phyloP scores from a whole-genome alignment of 331 rosid species.

The Malus hybrid region DNA sequence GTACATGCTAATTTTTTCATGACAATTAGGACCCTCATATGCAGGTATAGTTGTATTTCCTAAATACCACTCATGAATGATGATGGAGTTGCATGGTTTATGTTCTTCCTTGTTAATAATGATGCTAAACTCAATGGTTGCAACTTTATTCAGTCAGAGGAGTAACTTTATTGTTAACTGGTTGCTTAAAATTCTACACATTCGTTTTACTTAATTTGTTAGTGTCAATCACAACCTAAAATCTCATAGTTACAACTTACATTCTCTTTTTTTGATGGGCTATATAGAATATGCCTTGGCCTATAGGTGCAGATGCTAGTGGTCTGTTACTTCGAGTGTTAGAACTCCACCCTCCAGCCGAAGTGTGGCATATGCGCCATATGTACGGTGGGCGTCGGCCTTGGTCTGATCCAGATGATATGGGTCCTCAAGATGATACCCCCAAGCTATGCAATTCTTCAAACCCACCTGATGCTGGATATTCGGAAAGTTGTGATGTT shows the following conservation, averaged over 20 bases:
- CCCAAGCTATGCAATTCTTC: constrained; percentile 50
- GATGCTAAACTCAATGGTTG: not conserved
- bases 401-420: constrained; percentile 68
- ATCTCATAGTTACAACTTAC: no score
- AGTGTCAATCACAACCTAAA: not conserved
- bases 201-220: no score
- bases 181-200: no score
- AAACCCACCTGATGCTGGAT: constrained; percentile 51
- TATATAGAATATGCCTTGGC: constrained; percentile 50
- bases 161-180: no score
- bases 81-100: not conserved
- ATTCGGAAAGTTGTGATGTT: constrained; percentile 51
- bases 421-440: constrained; percentile 45
- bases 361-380: constrained; percentile 89
- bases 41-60: constrained; percentile 50
- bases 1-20: no score
- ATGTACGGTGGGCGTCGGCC: constrained; percentile 64
- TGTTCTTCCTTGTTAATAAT: no score
- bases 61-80: not conserved
- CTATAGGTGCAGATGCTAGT: constrained; percentile 94
- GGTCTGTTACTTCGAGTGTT: constrained; percentile 87
- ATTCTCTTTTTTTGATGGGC: not conserved
- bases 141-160: no score
- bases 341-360: constrained; percentile 95
- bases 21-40: constrained; percentile 5